Evolutionary conservation across 306 rosid species (phyloP).

Genomic region (Sphenostylis stenocarpa): DNA sequence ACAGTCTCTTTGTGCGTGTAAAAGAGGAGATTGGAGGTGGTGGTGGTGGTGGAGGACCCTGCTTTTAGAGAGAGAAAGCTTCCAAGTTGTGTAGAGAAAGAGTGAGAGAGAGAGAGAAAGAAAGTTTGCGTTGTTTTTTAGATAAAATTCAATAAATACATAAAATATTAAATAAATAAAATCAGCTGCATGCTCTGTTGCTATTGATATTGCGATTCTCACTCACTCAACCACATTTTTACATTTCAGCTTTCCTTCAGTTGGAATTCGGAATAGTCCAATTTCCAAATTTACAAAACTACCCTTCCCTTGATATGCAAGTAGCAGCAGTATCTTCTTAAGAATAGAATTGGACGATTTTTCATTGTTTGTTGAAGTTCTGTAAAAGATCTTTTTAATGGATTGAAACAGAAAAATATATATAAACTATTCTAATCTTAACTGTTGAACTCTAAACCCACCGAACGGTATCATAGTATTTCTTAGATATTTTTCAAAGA

Average conservation of each 20-base stretch:
- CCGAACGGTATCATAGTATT: no score
- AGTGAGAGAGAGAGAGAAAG: constrained; percentile 32
- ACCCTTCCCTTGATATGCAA: background rate
- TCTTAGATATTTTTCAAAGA: no score
- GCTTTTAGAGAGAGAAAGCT: constrained; percentile 40
- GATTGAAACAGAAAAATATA: no score
- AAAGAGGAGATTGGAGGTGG: constrained; percentile 48
- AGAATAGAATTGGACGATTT: no score
- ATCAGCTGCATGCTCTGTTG: constrained; percentile 50
- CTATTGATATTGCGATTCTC: constrained; percentile 9
- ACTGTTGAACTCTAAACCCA: no score
- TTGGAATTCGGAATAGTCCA: constrained; percentile 26
- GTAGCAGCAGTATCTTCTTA: no score
- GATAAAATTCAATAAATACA: background rate
- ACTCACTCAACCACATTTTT: constrained; percentile 23
- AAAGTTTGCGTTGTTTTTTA: background rate
- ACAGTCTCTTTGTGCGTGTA: constrained; percentile 3
- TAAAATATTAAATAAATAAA: background rate
- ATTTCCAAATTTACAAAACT: background rate
- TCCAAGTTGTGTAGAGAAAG: constrained; percentile 12
- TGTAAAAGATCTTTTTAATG: no score
- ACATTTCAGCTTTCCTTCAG: constrained; percentile 20
- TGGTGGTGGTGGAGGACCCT: constrained; percentile 31
- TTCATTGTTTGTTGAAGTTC: no score
- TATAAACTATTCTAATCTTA: no score